Percentiles rank a stretch among this genome's conserved stretches.
These are phyloP conservation scores for Saprolegnia diclina DNA, from an alignment of 352 stramenopile species.

Conservation along the genomic window DNA sequence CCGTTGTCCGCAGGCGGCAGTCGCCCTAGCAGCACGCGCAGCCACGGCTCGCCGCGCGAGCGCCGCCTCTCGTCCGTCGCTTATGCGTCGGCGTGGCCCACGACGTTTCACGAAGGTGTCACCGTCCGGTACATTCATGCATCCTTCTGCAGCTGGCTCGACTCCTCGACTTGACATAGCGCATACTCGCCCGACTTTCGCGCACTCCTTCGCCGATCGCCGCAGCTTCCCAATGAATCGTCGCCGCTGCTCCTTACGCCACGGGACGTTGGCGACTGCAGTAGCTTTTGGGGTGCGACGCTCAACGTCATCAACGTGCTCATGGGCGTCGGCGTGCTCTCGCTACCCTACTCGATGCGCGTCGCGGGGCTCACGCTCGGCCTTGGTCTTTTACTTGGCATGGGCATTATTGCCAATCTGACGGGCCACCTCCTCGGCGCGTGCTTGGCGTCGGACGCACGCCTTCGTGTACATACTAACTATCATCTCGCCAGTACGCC, in stretches of 20 bases:
- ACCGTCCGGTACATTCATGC: slow-evolving; percentile 37
- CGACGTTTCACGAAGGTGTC: slow-evolving; percentile 72
- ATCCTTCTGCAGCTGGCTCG: background rate
- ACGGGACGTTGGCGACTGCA: slow-evolving; percentile 35
- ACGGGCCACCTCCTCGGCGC: slow-evolving; percentile 77
- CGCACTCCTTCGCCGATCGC: background rate
- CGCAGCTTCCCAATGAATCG: slow-evolving; percentile 42
- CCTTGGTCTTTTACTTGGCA: slow-evolving; percentile 71
- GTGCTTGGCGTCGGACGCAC: slow-evolving; percentile 72
- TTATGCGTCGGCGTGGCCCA: slow-evolving; percentile 36
- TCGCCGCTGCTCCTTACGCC: slow-evolving; percentile 37
- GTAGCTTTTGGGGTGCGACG: slow-evolving; percentile 63
- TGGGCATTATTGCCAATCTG: slow-evolving; percentile 80
- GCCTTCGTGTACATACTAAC: slow-evolving; percentile 48
- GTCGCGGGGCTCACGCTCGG: slow-evolving; percentile 70
- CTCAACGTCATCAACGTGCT: slow-evolving; percentile 86
- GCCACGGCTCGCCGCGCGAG: background rate
- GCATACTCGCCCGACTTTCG: background rate
- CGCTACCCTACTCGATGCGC: slow-evolving; percentile 74
- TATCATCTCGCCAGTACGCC: background rate
- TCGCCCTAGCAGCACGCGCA: background rate
- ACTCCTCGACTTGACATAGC: slow-evolving; percentile 7
- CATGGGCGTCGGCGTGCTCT: slow-evolving; percentile 77
- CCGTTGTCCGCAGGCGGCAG: background rate
- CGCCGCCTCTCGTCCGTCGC: background rate